Percentiles rank a stretch among this genome's conserved stretches.
These are phyloP conservation scores for Verbascum thapsus DNA, from an alignment of 257 asterid species.

Conservation along the genomic window DNA sequence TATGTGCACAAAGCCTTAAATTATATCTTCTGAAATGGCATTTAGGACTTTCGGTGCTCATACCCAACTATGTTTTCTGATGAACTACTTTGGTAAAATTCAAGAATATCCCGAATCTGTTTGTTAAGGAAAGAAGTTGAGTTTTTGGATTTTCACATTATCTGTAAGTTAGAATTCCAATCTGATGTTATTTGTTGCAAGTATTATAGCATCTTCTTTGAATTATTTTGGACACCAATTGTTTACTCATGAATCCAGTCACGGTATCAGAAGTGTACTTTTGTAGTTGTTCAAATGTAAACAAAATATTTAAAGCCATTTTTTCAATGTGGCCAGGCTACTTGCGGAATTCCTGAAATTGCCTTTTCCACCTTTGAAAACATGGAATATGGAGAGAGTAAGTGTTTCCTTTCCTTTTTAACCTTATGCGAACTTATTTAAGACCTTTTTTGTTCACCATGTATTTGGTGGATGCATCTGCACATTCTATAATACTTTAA, in stretches of 20 bases:
- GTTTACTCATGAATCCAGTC: background rate
- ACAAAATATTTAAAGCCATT: slow-evolving; percentile 21
- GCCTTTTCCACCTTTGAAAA: slow-evolving; percentile 91
- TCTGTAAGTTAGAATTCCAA: background rate
- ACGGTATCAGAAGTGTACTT: slow-evolving; percentile 16
- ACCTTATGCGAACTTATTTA: slow-evolving; percentile 23
- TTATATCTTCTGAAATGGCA: background rate
- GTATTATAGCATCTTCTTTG: background rate
- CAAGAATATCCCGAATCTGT: background rate
- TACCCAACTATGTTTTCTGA: background rate
- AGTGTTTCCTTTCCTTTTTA: slow-evolving; percentile 34
- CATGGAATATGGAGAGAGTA: slow-evolving; percentile 98
- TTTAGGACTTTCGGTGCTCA: slow-evolving; percentile 4
- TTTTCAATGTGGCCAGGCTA: slow-evolving; percentile 61
- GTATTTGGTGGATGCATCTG: slow-evolving; percentile 15
- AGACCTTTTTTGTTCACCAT: slow-evolving; percentile 9
- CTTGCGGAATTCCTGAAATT: slow-evolving; percentile 96
- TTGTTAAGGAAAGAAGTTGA: background rate
- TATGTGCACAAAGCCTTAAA: slow-evolving; percentile 8
- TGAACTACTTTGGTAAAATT: background rate
- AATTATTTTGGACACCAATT: slow-evolving; percentile 11
- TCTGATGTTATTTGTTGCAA: background rate
- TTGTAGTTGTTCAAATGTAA: slow-evolving; percentile 10
- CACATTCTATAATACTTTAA: slow-evolving; percentile 4
- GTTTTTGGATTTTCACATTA: slow-evolving; percentile 3